phyloP scores from a whole-genome alignment of 331 rosid genomes.

The Malus hybrid region DNA sequence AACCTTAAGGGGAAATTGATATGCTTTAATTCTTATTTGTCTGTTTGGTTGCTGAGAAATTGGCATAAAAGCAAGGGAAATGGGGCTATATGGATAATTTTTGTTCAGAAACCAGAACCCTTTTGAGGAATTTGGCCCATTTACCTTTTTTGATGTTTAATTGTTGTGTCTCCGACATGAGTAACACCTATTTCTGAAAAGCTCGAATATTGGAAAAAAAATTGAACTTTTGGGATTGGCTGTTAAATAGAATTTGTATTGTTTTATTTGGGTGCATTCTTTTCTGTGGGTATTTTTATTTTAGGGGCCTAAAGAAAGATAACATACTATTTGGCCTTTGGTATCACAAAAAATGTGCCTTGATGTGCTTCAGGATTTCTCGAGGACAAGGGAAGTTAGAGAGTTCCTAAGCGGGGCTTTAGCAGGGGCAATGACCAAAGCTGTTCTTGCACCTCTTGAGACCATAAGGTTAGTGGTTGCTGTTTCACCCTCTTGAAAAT shows the following conservation, averaged over 20 bases:
- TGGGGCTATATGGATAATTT: background rate
- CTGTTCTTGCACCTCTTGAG: constrained; percentile 95
- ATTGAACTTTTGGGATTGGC: background rate
- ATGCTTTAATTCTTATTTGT: background rate
- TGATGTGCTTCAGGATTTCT: constrained; percentile 46
- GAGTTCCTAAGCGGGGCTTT: constrained; percentile 90
- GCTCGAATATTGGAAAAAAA: background rate
- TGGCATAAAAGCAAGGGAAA: background rate
- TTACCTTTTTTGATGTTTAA: background rate
- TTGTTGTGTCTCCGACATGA: background rate
- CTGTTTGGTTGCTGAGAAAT: constrained; percentile 10
- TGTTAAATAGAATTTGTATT: background rate
- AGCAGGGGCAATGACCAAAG: constrained; percentile 98
- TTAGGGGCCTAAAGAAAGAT: too few relatives aligned
- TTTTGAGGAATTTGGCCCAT: background rate
- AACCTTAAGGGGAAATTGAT: background rate
- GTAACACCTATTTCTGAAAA: background rate
- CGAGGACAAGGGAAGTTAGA: constrained; percentile 64
- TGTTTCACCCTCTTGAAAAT: background rate
- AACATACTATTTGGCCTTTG: background rate
- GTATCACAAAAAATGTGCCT: background rate
- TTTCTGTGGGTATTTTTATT: background rate
- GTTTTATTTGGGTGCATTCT: background rate
- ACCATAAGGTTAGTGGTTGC: constrained; percentile 65
- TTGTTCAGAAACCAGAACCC: background rate